A percentile compares a stretch with the other conserved stretches of the same genome.
Evolutionary conservation across 805 yeast species (phyloP).

Genomic region (Suhomyces canberraensis): DNA sequence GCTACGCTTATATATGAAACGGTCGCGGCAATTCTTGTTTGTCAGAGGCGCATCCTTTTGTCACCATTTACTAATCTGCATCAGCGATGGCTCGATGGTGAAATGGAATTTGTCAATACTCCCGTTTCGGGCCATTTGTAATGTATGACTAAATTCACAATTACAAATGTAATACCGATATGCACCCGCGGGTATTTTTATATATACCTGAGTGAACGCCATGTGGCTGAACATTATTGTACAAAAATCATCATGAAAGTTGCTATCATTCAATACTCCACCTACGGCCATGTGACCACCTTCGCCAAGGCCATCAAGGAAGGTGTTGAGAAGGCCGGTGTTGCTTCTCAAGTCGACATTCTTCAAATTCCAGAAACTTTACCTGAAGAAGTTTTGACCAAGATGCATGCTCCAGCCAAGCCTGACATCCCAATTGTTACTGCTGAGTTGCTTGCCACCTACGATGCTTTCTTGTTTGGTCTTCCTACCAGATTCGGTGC

Average conservation of each 20-base stretch:
- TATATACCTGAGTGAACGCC: no score
- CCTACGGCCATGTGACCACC: constrained; percentile 72
- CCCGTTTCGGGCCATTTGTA: no score
- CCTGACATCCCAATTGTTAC: constrained; percentile 60
- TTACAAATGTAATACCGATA: no score
- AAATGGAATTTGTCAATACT: no score
- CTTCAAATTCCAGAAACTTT: constrained; percentile 82
- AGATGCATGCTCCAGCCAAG: constrained; percentile 66
- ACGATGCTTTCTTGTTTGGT: constrained; percentile 76
- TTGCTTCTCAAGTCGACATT: constrained; percentile 56
- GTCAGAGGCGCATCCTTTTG: no score
- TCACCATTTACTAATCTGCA: no score
- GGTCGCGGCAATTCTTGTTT: no score
- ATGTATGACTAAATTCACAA: no score
- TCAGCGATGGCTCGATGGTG: no score
- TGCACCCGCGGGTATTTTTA: no score
- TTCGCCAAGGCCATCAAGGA: constrained; percentile 66
- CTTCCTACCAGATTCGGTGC: constrained; percentile 78
- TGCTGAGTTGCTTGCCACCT: constrained; percentile 50
- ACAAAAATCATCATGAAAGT: constrained; percentile 49
- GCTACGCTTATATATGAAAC: no score
- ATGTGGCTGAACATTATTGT: no score
- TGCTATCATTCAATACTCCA: constrained; percentile 76
- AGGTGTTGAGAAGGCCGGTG: constrained; percentile 69
- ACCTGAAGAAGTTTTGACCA: constrained; percentile 53